A percentile compares a stretch with the other conserved stretches of the same genome.
Evolutionary conservation across 371 early-diverging fungal species (phyloP).

Genomic region (Nematocida sp.): DNA sequence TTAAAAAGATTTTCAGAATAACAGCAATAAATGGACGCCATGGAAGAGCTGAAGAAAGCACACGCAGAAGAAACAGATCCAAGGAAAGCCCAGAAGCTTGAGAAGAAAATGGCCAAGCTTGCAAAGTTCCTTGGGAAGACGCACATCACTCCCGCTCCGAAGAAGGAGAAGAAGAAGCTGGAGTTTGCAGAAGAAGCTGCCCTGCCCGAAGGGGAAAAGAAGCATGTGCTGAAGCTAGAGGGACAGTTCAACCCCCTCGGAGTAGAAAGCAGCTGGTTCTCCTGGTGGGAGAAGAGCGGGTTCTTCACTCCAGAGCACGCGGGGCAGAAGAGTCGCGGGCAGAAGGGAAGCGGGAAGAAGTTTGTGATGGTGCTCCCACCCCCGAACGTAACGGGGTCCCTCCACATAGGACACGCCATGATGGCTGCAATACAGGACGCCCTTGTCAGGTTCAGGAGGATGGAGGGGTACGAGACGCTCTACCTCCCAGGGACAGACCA

Average conservation of each 20-base stretch:
- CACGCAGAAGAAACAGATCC: conserved; percentile 35
- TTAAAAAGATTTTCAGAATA: not conserved
- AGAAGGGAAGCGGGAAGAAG: too few species aligned
- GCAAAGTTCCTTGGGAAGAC: conserved; percentile 75
- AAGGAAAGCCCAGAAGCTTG: conserved; percentile 71
- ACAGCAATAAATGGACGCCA: not conserved
- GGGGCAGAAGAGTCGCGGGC: conserved; percentile 69
- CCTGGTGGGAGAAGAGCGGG: conserved; percentile 82
- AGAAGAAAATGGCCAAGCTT: conserved; percentile 77
- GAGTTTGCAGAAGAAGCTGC: conserved; percentile 23
- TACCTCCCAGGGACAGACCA: conserved; percentile 97
- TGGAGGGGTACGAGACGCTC: conserved; percentile 85
- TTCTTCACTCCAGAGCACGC: conserved; percentile 77
- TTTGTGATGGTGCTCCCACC: conserved; percentile 92
- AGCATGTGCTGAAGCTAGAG: conserved; percentile 1
- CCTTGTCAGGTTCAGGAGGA: conserved; percentile 84
- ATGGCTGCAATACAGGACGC: conserved; percentile 90
- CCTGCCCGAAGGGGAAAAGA: conserved; percentile 47
- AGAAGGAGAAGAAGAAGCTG: conserved; percentile 34
- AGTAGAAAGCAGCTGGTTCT: conserved; percentile 91
- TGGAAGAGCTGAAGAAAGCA: conserved; percentile 23
- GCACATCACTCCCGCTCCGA: not conserved
- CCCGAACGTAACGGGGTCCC: conserved; percentile 94
- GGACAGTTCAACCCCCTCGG: conserved; percentile 74
- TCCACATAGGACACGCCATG: conserved; percentile 94